phyloP scores from a whole-genome alignment of 1,284 basidiomycete species.

The Stygiomarasmius scandens region DNA sequence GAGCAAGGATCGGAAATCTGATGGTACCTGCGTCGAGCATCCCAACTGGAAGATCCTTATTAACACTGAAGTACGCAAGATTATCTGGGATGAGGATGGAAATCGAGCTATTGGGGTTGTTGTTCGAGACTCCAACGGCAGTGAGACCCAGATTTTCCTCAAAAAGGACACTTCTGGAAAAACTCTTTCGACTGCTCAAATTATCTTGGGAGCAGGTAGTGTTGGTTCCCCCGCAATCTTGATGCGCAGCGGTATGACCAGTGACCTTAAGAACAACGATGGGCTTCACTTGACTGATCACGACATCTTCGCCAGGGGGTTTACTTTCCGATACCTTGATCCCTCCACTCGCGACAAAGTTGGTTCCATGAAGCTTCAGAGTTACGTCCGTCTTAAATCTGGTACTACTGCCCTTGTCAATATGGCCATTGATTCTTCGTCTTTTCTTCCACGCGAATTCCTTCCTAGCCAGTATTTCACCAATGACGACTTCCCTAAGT shows the following conservation, averaged over 20 bases:
- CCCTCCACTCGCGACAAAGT: constrained; percentile 7
- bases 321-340: constrained; percentile 11
- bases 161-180: not conserved
- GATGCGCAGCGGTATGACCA: constrained; percentile 9
- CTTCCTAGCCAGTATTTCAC: not conserved
- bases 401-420: constrained; percentile 7
- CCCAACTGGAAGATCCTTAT: constrained; percentile 13
- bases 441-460: constrained; percentile 14
- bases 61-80: constrained; percentile 10
- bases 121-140: too few relatives aligned
- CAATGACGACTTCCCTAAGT: constrained; percentile 7
- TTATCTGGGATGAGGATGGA: too few relatives aligned
- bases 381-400: constrained; percentile 8
- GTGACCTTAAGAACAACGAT: constrained; percentile 5
- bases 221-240: constrained; percentile 16
- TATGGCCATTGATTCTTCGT: constrained; percentile 11
- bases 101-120: too few relatives aligned
- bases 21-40: constrained; percentile 1
- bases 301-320: constrained; percentile 13
- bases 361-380: constrained; percentile 18
- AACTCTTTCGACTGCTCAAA: not conserved
- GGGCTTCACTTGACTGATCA: constrained; percentile 19
- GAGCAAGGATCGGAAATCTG: constrained; percentile 3
- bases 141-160: not conserved
- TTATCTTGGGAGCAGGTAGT: constrained; percentile 13